Percentiles rank a stretch among this genome's conserved stretches.
phyloP scores from a whole-genome alignment of 1,139 yeast genomes.

The Hyphopichia fennica region DNA sequence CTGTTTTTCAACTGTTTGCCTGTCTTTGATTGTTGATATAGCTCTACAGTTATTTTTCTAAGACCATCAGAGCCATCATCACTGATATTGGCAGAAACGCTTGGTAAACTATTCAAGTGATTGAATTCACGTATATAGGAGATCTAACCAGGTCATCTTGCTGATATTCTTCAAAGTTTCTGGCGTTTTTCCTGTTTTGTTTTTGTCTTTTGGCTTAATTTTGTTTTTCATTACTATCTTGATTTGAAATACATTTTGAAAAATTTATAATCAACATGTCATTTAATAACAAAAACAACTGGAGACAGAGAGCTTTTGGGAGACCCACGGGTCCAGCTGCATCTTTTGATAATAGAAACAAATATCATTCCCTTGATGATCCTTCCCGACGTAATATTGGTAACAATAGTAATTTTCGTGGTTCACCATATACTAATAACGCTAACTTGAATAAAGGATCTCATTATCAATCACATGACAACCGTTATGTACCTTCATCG shows the following conservation, averaged over 20 bases:
- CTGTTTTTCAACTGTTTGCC: too few relatives aligned
- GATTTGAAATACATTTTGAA: not conserved
- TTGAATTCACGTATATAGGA: not conserved
- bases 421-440: not conserved
- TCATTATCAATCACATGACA: conserved; percentile 10
- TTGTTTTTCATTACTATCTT: too few relatives aligned
- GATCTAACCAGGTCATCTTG: not conserved
- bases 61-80: not conserved
- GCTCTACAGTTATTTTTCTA: not conserved
- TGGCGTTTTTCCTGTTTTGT: too few relatives aligned
- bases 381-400: conserved; percentile 2
- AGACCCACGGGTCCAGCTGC: not conserved
- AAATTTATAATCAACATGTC: conserved; percentile 10
- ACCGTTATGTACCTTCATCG: conserved; percentile 8
- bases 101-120: not conserved
- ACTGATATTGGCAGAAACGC: not conserved
- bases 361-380: not conserved
- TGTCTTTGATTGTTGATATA: not conserved
- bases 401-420: conserved; percentile 1
- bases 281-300: conserved; percentile 11
- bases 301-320: conserved; percentile 7
- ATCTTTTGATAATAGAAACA: not conserved
- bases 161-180: too few relatives aligned
- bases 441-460: conserved; percentile 5
- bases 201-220: too few relatives aligned